Conservation (phyloP, 2,329 filamentous ascomycete species). For the Ascochyta fabae region DNA sequence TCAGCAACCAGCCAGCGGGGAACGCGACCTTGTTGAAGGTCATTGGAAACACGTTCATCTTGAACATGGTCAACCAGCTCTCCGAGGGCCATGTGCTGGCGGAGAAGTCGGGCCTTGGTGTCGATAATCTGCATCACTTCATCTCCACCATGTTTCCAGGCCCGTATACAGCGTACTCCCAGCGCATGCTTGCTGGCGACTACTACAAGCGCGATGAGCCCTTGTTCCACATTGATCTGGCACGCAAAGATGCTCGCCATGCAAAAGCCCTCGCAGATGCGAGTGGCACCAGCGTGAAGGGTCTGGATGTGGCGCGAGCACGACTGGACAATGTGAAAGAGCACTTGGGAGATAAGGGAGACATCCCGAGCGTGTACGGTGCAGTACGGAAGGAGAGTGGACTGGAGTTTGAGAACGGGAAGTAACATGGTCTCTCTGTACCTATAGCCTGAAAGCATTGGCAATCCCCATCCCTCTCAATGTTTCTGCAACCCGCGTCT, state of each 20-base stretch:
- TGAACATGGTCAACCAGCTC: slow-evolving; percentile 81
- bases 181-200: slow-evolving; percentile 75
- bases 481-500: background rate
- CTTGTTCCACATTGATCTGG: slow-evolving; percentile 82
- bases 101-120: slow-evolving; percentile 79
- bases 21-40: slow-evolving; percentile 77
- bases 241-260: slow-evolving; percentile 81
- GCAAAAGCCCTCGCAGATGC: slow-evolving; percentile 70
- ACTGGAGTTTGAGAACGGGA: slow-evolving; percentile 68
- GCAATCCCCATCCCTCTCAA: no score
- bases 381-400: slow-evolving; percentile 76
- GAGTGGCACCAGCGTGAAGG: slow-evolving; percentile 67
- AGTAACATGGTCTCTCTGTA: slow-evolving; percentile 10
- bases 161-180: slow-evolving; percentile 75
- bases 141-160: slow-evolving; percentile 78
- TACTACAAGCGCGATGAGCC: slow-evolving; percentile 79
- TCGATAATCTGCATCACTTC: slow-evolving; percentile 72
- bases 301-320: slow-evolving; percentile 69
- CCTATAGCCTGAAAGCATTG: background rate
- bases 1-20: slow-evolving; percentile 71
- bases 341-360: slow-evolving; percentile 72
- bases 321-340: slow-evolving; percentile 73
- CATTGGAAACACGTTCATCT: slow-evolving; percentile 83
- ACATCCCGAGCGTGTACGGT: slow-evolving; percentile 84
- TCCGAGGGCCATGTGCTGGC: slow-evolving; percentile 79